These are phyloP conservation scores for Staphylotrichum tortipilum DNA, from an alignment of 495 filamentous ascomycete species.

Conservation along the genomic window DNA sequence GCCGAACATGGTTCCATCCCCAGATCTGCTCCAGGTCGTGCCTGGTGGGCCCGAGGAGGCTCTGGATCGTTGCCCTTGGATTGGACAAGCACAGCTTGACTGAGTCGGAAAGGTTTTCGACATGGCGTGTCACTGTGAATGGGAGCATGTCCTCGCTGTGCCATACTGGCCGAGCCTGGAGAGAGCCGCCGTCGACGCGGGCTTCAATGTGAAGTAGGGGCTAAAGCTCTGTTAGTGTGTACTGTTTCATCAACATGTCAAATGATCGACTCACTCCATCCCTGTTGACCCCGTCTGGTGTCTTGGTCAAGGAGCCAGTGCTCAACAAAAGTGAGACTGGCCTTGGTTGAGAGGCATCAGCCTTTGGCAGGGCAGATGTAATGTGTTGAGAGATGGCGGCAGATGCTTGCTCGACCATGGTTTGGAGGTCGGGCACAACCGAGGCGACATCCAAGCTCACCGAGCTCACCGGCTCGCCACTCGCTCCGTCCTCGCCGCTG, in stretches of 20 bases:
- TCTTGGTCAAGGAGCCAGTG: slow-evolving; percentile 2
- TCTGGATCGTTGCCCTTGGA: background rate
- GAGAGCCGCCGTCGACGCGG: background rate
- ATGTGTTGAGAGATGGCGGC: slow-evolving; percentile 6
- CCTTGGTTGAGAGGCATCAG: background rate
- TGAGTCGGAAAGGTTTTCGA: slow-evolving; percentile 11
- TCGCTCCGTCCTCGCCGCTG: background rate
- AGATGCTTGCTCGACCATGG: background rate
- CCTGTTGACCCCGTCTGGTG: background rate
- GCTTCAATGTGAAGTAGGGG: slow-evolving; percentile 6
- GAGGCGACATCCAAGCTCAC: background rate
- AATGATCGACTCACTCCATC: slow-evolving; percentile 2
- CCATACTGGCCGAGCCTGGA: slow-evolving; percentile 2
- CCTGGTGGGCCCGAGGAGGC: background rate
- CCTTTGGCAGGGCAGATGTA: background rate
- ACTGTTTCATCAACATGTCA: background rate
- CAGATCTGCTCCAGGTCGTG: slow-evolving; percentile 26
- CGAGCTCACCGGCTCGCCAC: background rate
- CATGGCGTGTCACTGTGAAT: slow-evolving; percentile 9
- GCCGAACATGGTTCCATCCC: slow-evolving; percentile 27
- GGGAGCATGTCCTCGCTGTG: slow-evolving; percentile 6
- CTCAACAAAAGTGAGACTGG: slow-evolving; percentile 6
- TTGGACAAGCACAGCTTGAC: slow-evolving; percentile 5
- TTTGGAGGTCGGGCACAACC: background rate
- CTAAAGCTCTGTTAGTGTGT: background rate